Evolutionary conservation across 2,329 filamentous ascomycete genomes (phyloP), one percentile per base, ranked within the genome.

Genomic region (Ceratocystis cacaofunesta): DNA sequence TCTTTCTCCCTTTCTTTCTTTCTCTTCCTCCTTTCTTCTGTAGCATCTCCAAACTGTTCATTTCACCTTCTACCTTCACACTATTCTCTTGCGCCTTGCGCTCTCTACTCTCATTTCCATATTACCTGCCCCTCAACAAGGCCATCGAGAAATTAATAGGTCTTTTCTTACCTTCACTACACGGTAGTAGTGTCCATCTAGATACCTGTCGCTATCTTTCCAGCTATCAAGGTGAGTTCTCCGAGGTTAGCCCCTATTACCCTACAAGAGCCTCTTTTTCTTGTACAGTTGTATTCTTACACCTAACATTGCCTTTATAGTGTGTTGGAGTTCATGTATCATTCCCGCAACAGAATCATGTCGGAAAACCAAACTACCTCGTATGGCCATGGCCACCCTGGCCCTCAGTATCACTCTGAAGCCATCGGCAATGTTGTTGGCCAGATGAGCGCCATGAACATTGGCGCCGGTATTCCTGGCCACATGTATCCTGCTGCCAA

Each of bases 381-480:
- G 41, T 62, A 62, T 30, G 28, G 63, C 55, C 43, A 55, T 41
- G 25, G 62, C 65, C 46, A 50, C 46, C 17, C 32, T 25, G 46
- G 60, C 44, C 17, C 62, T 32, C 62, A 64, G 32, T 64, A 64
- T 44, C 61, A 62, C 41, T 30, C 62, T 64, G 62, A 64, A n/a
- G 17, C 32, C 32, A 22, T 69, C 12, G 44, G 50, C 19, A 63
- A 64, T 22, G 58, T 69, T 22, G 60, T 69, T 10, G 55, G 64
- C 41, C 65, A 67, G 50, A 68, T 69, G 67, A 61, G 68, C 50
- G 65, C 72, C 32, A 73, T 78, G 73, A 73, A 73, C 41, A 69
- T 78, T 44, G 71, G 74, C 28, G 50, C 30, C 19, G 57, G 48
- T 62, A 41, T 64, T 22, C 48, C 64, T 12, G 64, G 65, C 48